These are phyloP conservation scores for Pythium vanterpoolii DNA, from an alignment of 352 stramenopile species.

Conservation along the genomic window DNA sequence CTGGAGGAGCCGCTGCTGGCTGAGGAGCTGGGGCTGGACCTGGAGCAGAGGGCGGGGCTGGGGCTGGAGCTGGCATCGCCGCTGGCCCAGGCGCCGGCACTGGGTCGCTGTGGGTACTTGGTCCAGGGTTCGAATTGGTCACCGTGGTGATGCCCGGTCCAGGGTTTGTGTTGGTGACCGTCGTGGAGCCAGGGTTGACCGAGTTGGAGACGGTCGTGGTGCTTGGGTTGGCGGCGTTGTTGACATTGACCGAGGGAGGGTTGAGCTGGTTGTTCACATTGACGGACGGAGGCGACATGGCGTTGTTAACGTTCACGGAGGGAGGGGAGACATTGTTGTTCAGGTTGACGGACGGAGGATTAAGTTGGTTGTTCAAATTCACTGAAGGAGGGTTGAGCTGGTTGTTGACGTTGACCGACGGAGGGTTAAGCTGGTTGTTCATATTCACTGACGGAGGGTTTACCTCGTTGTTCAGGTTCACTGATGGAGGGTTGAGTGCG, in stretches of 20 bases:
- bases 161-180: conserved; percentile 9
- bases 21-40: neutral
- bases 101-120: neutral
- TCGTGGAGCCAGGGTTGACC: conserved; percentile 2
- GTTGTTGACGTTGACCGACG: conserved; percentile 14
- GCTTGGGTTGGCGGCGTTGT: conserved; percentile 3
- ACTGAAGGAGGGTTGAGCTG: neutral
- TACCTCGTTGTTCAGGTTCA: conserved; percentile 6
- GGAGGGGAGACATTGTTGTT: conserved; percentile 2
- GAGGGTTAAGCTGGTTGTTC: conserved; percentile 1
- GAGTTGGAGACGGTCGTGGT: conserved; percentile 3
- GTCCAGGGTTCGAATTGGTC: neutral
- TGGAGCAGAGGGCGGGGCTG: neutral
- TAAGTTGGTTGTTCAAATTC: conserved; percentile 5
- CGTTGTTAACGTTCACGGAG: conserved; percentile 12
- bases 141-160: neutral
- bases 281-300: neutral
- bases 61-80: neutral
- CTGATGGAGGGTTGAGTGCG: neutral
- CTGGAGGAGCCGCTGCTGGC: neutral
- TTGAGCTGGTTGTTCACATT: conserved; percentile 7
- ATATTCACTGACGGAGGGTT: neutral
- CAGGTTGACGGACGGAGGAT: conserved; percentile 5
- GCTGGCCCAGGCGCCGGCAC: neutral
- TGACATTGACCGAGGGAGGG: conserved; percentile 6